A percentile compares a stretch with the other conserved stretches of the same genome.
Evolutionary conservation across 1,284 basidiomycete genomes (phyloP).

Genomic region (Ganoderma meredithae): DNA sequence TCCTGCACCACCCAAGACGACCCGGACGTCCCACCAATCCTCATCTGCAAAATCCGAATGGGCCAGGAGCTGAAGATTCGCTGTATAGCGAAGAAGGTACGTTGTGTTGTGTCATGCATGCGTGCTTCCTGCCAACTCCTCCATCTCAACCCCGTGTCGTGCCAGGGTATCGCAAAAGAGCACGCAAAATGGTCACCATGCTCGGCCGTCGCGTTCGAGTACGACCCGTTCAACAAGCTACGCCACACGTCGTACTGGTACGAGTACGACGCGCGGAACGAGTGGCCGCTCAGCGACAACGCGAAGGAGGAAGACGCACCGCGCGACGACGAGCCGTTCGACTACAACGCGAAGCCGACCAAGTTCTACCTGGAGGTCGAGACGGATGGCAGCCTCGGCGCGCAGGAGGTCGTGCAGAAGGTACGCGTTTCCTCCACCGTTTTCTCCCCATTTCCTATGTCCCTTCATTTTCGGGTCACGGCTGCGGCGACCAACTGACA

Average conservation of each 20-base stretch:
- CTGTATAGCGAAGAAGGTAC: constrained; percentile 94
- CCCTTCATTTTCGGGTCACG: no score
- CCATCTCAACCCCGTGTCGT: neutral
- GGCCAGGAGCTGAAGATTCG: constrained; percentile 91
- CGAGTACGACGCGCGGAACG: constrained; percentile 79
- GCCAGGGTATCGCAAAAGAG: constrained; percentile 95
- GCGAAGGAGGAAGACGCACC: constrained; percentile 84
- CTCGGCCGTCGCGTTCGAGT: constrained; percentile 95
- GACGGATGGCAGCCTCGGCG: constrained; percentile 87
- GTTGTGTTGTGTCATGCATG: constrained; percentile 22
- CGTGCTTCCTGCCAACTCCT: constrained; percentile 6
- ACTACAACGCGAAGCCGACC: constrained; percentile 86
- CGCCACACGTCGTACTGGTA: constrained; percentile 97
- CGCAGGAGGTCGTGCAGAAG: constrained; percentile 89
- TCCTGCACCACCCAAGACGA: constrained; percentile 54
- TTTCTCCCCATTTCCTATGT: no score
- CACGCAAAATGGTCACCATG: constrained; percentile 99
- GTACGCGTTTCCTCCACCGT: no score
- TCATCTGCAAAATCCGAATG: constrained; percentile 92
- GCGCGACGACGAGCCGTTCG: constrained; percentile 83
- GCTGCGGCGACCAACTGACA: neutral
- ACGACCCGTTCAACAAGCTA: constrained; percentile 97
- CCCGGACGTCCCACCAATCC: constrained; percentile 69
- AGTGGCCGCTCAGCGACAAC: constrained; percentile 88
- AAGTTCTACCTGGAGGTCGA: constrained; percentile 95